Evolutionary conservation across 306 rosid genomes (phyloP).

Genomic region (Acacia acuminata): DNA sequence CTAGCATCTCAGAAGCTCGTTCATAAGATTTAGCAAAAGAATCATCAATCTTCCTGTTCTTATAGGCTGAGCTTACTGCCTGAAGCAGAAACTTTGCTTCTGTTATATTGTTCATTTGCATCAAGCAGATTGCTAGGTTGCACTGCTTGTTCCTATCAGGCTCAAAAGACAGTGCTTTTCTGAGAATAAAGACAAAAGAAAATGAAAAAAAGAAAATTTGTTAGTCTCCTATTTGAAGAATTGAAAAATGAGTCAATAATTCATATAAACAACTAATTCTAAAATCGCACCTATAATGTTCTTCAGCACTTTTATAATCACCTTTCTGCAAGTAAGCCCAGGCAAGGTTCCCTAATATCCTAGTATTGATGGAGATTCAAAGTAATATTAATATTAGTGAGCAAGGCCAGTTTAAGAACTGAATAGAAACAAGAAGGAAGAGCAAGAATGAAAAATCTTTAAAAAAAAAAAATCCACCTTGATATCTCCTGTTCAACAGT

Average conservation of each 20-base stretch:
- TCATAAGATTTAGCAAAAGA: conserved; percentile 77
- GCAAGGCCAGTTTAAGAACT: not conserved
- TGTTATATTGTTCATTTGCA: conserved; percentile 61
- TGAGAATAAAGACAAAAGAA: conserved; percentile 30
- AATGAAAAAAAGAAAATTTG: not conserved
- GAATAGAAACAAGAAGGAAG: conserved; percentile 10
- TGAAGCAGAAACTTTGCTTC: conserved; percentile 87
- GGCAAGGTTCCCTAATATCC: conserved; percentile 91
- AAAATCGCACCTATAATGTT: conserved; percentile 64
- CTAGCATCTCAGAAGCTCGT: conserved; percentile 66
- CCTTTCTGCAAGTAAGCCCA: conserved; percentile 92
- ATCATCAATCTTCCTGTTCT: conserved; percentile 73
- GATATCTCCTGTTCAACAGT: conserved; percentile 87
- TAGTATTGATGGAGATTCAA: conserved; percentile 32
- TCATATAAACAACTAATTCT: not conserved
- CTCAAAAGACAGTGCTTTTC: conserved; percentile 80
- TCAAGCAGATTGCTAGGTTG: conserved; percentile 90
- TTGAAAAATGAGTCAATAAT: not conserved
- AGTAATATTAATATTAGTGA: not conserved
- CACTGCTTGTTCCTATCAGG: conserved; percentile 85
- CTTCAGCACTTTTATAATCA: conserved; percentile 68
- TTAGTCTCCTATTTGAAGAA: not conserved
- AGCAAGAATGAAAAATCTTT: not conserved
- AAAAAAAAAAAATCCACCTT: conserved; percentile 45
- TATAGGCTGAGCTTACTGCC: conserved; percentile 61